phyloP scores from a whole-genome alignment of 768 basidiomycete genomes.

The Auricularia sp. region DNA sequence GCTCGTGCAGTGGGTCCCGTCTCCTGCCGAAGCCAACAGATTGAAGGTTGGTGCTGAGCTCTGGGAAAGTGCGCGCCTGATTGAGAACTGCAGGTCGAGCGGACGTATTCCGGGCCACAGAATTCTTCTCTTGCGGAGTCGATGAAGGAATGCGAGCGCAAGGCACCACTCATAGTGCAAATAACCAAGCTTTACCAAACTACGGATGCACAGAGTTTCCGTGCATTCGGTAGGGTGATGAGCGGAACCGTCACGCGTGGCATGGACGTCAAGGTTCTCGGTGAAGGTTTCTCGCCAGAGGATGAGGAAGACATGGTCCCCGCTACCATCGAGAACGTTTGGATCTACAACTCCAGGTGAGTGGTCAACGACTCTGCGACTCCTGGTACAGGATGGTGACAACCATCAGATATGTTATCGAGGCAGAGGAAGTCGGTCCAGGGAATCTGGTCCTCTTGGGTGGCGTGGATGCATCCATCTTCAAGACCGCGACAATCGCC shows the following conservation, averaged over 20 bases:
- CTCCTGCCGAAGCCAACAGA: slow-evolving; percentile 49
- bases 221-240: slow-evolving; percentile 89
- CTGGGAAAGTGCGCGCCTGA: background rate
- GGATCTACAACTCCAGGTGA: slow-evolving; percentile 86
- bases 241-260: slow-evolving; percentile 85
- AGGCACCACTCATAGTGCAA: slow-evolving; percentile 88
- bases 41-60: slow-evolving; percentile 38
- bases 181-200: slow-evolving; percentile 93
- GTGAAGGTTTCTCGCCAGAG: slow-evolving; percentile 96
- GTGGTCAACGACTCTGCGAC: slow-evolving; percentile 12
- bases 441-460: slow-evolving; percentile 90
- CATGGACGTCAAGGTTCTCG: slow-evolving; percentile 84
- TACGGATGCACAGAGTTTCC: slow-evolving; percentile 91
- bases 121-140: slow-evolving; percentile 63
- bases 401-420: slow-evolving; percentile 69
- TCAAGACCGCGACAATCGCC: slow-evolving; percentile 87
- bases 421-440: slow-evolving; percentile 76
- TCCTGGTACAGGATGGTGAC: background rate
- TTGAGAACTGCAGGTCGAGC: slow-evolving; percentile 44
- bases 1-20: slow-evolving; percentile 82
- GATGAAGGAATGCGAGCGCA: slow-evolving; percentile 75
- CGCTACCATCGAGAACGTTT: slow-evolving; percentile 71
- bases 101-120: slow-evolving; percentile 83
- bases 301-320: slow-evolving; percentile 98
- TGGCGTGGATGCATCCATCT: slow-evolving; percentile 88